Base-by-base conservation (phyloP, 164 flowering plant species). In the Stephania cephalantha region DNA sequence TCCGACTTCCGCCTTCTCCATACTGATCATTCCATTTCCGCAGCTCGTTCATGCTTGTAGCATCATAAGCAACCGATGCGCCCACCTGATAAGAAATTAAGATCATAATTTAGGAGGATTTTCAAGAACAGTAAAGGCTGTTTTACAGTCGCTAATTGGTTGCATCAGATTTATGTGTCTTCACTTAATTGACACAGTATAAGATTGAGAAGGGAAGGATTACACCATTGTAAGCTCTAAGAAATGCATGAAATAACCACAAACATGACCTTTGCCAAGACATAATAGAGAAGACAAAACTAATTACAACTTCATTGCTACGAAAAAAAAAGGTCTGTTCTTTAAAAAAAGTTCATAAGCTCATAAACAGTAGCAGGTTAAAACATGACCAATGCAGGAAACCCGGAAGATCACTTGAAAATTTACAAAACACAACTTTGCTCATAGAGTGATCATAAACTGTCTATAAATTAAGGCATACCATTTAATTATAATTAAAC, bases 11-110 rank as follows among this genome's bases (percentile, higher is more conserved):
- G 12, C 97, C 99, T 85, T 96, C 99, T 65, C 99, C 99, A 64
- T 92, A 96, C 73, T 91, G 97, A 50, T 94, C 99, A 63, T 96
- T 93, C 99, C 99, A 96, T 82, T 94, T 93, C 66, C 98, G 82
- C 48, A 96, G 84, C 84, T 96, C 98, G 73, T 93, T 96, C 99
- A 93, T 92, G 88, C 91, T 96, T 1, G 93, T 61, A 4, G 98
- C 98, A 78, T 96, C 98, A 64, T 78, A 91, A 0, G 97, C 88
- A 68, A 96, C 91, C 7, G 98, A 92, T 22, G 99, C 94, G 11
- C 97, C 97, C 52, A 96, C 99, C 99, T 96, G 71, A 44, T 66
- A 1, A 30, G 50, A 18, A 20, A 10, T 58, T 5, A 18, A 15
- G 10, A 44, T 8, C 2, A 7, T 22, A 18, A 68, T 6, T n/a